Percentiles rank a stretch among this genome's conserved stretches.
Conservation (phyloP, 257 asterid species). For the Solanum clarkiae region DNA sequence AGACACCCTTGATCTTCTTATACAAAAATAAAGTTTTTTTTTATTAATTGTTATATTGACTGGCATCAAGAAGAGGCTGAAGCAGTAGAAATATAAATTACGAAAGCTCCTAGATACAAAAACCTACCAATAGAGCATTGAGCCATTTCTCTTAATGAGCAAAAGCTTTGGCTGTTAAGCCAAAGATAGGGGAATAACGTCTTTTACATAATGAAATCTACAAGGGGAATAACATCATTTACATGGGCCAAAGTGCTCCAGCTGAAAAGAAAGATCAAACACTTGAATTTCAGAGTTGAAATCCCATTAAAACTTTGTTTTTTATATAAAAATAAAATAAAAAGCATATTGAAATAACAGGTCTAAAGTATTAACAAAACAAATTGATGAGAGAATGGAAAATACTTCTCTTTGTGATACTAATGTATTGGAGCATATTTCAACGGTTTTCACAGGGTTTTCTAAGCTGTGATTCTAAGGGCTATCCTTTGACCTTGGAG, state of each 20-base stretch:
- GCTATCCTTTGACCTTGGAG: background rate
- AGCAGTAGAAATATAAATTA: background rate
- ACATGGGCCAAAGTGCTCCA: background rate
- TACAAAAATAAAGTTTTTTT: background rate
- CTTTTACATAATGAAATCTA: too few relatives aligned
- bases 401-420: background rate
- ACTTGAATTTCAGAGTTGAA: background rate
- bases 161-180: background rate
- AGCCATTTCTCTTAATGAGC: background rate
- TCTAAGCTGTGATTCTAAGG: background rate
- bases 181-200: too few relatives aligned
- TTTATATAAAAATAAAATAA: background rate
- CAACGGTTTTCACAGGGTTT: background rate
- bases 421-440: background rate
- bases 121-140: background rate
- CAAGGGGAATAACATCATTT: too few relatives aligned
- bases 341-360: background rate
- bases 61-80: background rate
- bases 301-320: background rate
- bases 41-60: background rate
- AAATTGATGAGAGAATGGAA: background rate
- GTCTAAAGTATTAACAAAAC: background rate
- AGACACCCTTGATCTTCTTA: background rate
- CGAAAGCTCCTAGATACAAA: background rate
- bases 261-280: background rate